Percentiles rank a stretch among this genome's conserved stretches.
Conservation (phyloP, 2,329 filamentous ascomycete genomes). For the Pseudogymnoascus sp. region DNA sequence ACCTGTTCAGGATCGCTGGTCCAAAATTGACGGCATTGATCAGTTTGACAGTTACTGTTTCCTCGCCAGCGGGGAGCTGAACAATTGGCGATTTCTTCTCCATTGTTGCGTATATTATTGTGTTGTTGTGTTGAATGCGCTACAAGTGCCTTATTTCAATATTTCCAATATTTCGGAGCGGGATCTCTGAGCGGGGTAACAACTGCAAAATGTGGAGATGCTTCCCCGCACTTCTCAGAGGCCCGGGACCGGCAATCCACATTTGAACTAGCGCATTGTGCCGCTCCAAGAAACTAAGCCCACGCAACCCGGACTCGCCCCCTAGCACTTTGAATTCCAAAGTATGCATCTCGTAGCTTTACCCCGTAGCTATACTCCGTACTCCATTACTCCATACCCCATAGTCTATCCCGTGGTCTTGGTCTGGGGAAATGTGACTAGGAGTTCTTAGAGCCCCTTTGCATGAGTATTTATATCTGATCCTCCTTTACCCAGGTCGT, state of each 20-base stretch:
- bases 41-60: neutral
- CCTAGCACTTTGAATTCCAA: neutral
- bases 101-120: neutral
- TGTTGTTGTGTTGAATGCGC: neutral
- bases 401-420: neutral
- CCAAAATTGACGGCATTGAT: conserved; percentile 4
- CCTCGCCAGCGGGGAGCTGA: neutral
- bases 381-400: neutral
- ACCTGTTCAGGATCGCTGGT: neutral
- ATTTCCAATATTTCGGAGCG: neutral
- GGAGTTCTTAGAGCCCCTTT: neutral
- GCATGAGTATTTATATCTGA: neutral
- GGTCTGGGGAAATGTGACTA: neutral
- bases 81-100: neutral
- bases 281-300: neutral
- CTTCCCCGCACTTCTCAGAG: neutral
- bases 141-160: neutral
- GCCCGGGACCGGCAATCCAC: neutral
- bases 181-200: neutral
- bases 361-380: neutral
- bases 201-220: neutral
- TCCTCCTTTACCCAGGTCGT: neutral
- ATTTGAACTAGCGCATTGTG: neutral
- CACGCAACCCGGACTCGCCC: neutral
- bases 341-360: neutral